Evolutionary conservation across 345 rosid genomes (phyloP).

Genomic region (Ceriops decandra): DNA sequence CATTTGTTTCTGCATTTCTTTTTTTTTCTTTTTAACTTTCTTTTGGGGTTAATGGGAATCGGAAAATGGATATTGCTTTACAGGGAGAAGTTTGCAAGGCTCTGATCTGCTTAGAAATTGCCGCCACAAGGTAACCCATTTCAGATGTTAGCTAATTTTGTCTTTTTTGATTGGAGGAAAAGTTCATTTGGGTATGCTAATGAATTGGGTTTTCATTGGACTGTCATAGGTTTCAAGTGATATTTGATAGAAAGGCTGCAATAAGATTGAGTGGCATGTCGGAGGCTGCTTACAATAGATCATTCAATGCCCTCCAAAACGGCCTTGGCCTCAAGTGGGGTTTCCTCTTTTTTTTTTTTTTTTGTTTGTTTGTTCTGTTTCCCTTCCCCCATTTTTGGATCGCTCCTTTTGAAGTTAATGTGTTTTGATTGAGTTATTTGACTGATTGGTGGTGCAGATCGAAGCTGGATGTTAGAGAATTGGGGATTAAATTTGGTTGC

Average conservation of each 20-base stretch:
- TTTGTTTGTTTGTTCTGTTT: too few species aligned
- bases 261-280: slow-evolving; percentile 84
- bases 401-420: slow-evolving; percentile 1
- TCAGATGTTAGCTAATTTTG: neutral
- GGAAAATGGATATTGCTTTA: neutral
- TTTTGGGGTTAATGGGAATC: neutral
- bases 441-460: slow-evolving; percentile 34
- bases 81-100: slow-evolving; percentile 97
- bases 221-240: slow-evolving; percentile 45
- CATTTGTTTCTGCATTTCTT: neutral
- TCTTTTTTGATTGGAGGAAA: neutral
- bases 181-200: neutral
- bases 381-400: neutral
- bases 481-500: slow-evolving; percentile 89
- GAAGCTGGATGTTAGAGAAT: slow-evolving; percentile 62
- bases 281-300: slow-evolving; percentile 76
- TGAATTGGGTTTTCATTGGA: neutral
- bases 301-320: slow-evolving; percentile 75
- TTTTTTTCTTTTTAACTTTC: too few species aligned
- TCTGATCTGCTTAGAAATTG: slow-evolving; percentile 81
- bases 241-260: slow-evolving; percentile 70
- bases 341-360: neutral
- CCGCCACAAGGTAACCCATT: slow-evolving; percentile 55
- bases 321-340: slow-evolving; percentile 76
- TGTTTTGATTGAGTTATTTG: neutral